Conservation (phyloP, 768 basidiomycete species). For the Tylopilus balloui region DNA sequence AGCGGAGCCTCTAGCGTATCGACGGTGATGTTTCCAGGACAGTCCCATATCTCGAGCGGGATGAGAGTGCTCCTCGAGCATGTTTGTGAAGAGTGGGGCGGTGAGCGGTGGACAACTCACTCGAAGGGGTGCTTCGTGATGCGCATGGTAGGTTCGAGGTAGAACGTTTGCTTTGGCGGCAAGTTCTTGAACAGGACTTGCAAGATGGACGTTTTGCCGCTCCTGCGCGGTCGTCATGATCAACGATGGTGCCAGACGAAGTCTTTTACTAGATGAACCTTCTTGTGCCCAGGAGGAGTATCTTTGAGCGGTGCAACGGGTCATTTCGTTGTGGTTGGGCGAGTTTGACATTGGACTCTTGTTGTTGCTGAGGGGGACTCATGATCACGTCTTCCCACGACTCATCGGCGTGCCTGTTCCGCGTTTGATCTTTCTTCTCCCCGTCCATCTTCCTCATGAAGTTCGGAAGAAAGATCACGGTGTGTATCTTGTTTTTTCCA, state of each 20-base stretch:
- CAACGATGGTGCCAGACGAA: background rate
- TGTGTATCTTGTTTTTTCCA: constrained; percentile 27
- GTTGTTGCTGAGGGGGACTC: constrained; percentile 8
- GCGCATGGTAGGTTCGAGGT: constrained; percentile 81
- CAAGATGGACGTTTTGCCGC: constrained; percentile 88
- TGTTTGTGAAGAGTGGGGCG: background rate
- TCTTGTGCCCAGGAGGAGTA: constrained; percentile 68
- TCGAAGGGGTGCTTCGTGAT: constrained; percentile 72
- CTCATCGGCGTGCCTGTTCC: background rate
- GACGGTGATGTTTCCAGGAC: constrained; percentile 79
- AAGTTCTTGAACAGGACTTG: constrained; percentile 89
- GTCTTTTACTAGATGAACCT: constrained; percentile 37
- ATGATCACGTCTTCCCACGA: constrained; percentile 2
- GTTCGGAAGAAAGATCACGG: constrained; percentile 76
- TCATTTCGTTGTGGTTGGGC: constrained; percentile 14
- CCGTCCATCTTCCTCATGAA: constrained; percentile 56
- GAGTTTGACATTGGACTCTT: constrained; percentile 12
- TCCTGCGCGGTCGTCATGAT: constrained; percentile 41
- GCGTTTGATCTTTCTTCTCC: background rate
- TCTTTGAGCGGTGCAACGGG: constrained; percentile 47
- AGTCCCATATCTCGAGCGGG: constrained; percentile 93
- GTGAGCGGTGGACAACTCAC: constrained; percentile 44
- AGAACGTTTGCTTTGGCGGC: constrained; percentile 81
- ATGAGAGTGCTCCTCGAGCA: constrained; percentile 67
- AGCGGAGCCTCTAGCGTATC: constrained; percentile 75